phyloP scores from a whole-genome alignment of 1,284 basidiomycete genomes.

The Puccinia coronata region DNA sequence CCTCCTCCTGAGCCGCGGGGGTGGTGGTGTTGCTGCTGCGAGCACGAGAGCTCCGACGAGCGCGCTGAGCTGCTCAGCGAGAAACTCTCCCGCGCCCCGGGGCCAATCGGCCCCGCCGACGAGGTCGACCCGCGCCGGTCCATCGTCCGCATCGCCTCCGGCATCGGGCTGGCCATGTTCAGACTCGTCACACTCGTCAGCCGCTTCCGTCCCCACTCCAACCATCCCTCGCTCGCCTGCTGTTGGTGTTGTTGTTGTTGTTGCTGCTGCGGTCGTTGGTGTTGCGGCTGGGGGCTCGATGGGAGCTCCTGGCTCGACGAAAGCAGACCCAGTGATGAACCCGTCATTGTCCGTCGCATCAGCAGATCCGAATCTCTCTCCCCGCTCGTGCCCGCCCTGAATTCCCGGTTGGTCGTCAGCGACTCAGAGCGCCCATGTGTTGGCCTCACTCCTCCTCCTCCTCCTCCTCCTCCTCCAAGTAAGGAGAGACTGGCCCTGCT shows the following conservation, averaged over 20 bases:
- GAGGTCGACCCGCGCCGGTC: constrained; percentile 7
- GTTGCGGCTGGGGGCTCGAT: background rate
- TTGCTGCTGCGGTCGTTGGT: too few relatives aligned
- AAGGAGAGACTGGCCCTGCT: background rate
- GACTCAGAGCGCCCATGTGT: constrained; percentile 11
- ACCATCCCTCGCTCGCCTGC: constrained; percentile 33
- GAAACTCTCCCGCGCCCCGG: background rate
- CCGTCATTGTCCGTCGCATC: constrained; percentile 17
- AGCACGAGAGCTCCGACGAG: background rate
- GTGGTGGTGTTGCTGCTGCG: background rate
- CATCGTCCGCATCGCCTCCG: background rate
- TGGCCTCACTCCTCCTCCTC: background rate
- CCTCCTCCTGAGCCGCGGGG: background rate
- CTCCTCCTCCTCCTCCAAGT: background rate
- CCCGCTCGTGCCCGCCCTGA: background rate
- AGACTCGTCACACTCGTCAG: constrained; percentile 50
- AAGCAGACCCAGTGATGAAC: constrained; percentile 14
- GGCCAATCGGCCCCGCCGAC: background rate
- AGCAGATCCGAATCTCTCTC: background rate
- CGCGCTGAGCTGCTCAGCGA: background rate
- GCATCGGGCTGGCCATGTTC: constrained; percentile 9
- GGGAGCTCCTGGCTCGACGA: constrained; percentile 9
- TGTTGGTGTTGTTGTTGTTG: background rate
- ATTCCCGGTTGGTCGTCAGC: constrained; percentile 3
- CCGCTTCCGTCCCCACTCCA: constrained; percentile 49